These are phyloP conservation scores for Apiospora marii DNA, from an alignment of 2,329 filamentous ascomycete genomes.

Conservation along the genomic window DNA sequence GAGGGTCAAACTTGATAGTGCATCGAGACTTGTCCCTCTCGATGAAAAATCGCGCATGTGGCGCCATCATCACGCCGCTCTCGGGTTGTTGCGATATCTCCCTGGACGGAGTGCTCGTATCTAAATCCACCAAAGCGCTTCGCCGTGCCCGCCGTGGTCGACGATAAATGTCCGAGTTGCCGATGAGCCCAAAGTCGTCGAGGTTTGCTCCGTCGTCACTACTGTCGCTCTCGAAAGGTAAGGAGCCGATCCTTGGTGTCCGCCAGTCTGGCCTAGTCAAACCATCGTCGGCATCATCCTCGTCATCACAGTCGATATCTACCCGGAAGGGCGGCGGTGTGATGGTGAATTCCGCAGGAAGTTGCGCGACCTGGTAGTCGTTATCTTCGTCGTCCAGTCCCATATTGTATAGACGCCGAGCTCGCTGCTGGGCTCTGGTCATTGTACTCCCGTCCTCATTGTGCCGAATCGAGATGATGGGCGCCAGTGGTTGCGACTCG, in stretches of 20 bases:
- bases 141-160: conserved; percentile 36
- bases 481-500: conserved; percentile 39
- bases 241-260: conserved; percentile 58
- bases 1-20: conserved; percentile 84
- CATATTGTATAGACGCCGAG: conserved; percentile 55
- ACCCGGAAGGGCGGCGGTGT: conserved; percentile 60
- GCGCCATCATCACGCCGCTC: conserved; percentile 69
- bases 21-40: conserved; percentile 84
- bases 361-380: conserved; percentile 59
- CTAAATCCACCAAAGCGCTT: conserved; percentile 45
- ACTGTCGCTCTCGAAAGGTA: conserved; percentile 61
- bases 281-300: conserved; percentile 60
- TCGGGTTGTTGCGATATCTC: conserved; percentile 62
- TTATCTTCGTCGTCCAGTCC: conserved; percentile 52
- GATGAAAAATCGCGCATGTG: conserved; percentile 85
- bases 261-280: conserved; percentile 44
- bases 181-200: conserved; percentile 44
- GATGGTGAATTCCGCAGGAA: conserved; percentile 62
- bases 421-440: conserved; percentile 52
- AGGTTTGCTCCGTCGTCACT: conserved; percentile 48
- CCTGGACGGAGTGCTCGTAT: conserved; percentile 53
- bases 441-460: conserved; percentile 60
- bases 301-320: conserved; percentile 67
- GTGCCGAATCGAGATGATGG: conserved; percentile 60
- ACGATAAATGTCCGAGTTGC: conserved; percentile 38